These are phyloP conservation scores for Colletotrichum tropicale DNA, from an alignment of 2,329 filamentous ascomycete species.

Conservation along the genomic window DNA sequence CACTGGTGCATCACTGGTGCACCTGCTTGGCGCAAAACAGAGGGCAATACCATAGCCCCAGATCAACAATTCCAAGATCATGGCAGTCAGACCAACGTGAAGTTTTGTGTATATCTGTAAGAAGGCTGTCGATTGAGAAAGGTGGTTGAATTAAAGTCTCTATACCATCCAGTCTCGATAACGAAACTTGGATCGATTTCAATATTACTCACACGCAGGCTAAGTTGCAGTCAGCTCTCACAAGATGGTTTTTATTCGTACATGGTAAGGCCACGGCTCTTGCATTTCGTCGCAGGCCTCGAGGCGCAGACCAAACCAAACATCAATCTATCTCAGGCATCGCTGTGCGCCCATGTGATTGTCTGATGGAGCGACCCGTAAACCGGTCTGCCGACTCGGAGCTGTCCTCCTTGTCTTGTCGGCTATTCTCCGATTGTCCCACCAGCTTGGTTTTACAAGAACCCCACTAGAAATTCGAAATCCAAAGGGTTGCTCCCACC, in stretches of 20 bases:
- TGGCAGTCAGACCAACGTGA: accelerated
- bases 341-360: not conserved
- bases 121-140: not conserved
- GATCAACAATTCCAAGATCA: not conserved
- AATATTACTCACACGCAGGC: not conserved
- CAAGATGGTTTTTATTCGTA: not conserved
- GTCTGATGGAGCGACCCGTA: not conserved
- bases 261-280: accelerated
- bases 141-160: no score
- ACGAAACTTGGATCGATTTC: accelerated
- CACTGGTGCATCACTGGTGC: not conserved
- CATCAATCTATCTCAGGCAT: not conserved
- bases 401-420: not conserved
- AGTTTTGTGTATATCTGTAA: accelerated
- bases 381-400: not conserved
- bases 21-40: not conserved
- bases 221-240: not conserved
- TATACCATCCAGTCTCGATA: accelerated
- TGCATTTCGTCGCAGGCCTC: not conserved
- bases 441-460: not conserved
- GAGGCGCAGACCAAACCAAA: not conserved
- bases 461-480: not conserved
- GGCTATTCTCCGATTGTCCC: not conserved
- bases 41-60: not conserved
- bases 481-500: not conserved